Evolutionary conservation across 495 filamentous ascomycete genomes (phyloP), one percentile per base, ranked within the genome.

Genomic region (Thermochaetoides thermophila): DNA sequence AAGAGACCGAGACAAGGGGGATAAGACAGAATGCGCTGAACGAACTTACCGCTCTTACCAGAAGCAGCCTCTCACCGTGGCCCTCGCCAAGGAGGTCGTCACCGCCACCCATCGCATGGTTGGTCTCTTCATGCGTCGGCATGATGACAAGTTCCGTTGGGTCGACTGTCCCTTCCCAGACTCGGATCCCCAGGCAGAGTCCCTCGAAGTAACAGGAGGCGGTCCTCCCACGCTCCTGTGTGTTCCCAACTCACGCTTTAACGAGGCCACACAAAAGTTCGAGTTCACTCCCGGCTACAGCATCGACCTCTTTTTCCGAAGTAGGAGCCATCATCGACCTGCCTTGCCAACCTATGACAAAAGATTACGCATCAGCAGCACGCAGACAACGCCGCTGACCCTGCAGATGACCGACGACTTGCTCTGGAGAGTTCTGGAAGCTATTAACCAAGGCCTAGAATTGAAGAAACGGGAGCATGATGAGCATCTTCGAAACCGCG

Each of bases 41-140:
- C 49, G 57, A 32, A 59, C 55, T 2, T 55, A 54, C 29, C 50
- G 53, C 12, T 64, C 62, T 2, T 62, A 61, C 40, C 60, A 66
- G 41, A 57, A 55, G 26, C 59, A 64, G 24, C 44, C 56, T 32
- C 36, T 66, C 22, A 55, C 53, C 10, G 37, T 46, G n/a, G 55
- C 47, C 13, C 33, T 45, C 20, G 53, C 62, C 12, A 57, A 46
- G 31, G 59, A 63, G n/a, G 39, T 64, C 28, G 53, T 59, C 23
- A 36, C 58, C 31, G 50, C 55, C n/a, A 50, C 46, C 31, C 61
- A 66, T 27, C 36, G 57, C 28, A 62, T 61, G 39, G 35, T 66
- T 32, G 62, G 60, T 1, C 43, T 63, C n/a, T 66, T 61, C 33
- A 40, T 66, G 1, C 48, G 57, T 17, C 49, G 49, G 10, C 62